Base-by-base conservation (phyloP, 139 green algal genomes). In the Asterochloris sp. region DNA sequence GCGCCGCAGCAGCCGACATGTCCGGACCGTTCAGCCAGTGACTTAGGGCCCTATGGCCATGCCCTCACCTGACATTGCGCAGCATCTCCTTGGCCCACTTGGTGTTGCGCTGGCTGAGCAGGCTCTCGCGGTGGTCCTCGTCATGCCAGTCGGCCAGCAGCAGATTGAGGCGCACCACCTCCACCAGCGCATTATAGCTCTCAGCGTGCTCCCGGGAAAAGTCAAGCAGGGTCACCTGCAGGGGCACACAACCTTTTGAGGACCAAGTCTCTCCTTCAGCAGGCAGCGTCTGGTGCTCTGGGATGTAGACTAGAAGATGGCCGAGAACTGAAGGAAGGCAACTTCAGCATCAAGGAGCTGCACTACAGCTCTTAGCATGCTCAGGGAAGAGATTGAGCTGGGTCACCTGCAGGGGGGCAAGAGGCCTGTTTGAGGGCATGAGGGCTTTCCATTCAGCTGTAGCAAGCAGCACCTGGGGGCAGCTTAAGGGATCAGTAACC, bases 91-190 rank as follows among this genome's bases (percentile, higher is more conserved):
- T 80, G 66, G 88, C 89, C 84, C 87, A 92, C 79, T 90, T 90
- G 63, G 29, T n/a, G 68, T 94, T 90, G 62, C 47, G 23, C 68
- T 78, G 21, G 60, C 79, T 73, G 6, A 99, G 88, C 64, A 98
- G 86, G 75, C 84, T 93, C 91, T 99, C 94, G 0, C 67, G 69
- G 88, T 99, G 96, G 62, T 92, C 86, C 21, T 93, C 87, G 81
- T 99, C 96, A 27, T 86, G 76, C 85, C 92, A 99, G 90, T 99
- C 96, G 1, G 91, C 91, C 24, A 96, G 89, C 76, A 99, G 85
- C 80, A 99, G 87, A 84, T 98, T 98, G 63, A 93, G 89, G 24
- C 90, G 78, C 0, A 98, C 83, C 17, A 91, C 84, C 62, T 94
- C 80, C 26, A 94, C 86, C 79, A 84, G 84, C 74, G 88, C 89